Percentiles rank a stretch among this genome's conserved stretches.
Conservation (phyloP, 331 rosid species). For the Malus hybrid region DNA sequence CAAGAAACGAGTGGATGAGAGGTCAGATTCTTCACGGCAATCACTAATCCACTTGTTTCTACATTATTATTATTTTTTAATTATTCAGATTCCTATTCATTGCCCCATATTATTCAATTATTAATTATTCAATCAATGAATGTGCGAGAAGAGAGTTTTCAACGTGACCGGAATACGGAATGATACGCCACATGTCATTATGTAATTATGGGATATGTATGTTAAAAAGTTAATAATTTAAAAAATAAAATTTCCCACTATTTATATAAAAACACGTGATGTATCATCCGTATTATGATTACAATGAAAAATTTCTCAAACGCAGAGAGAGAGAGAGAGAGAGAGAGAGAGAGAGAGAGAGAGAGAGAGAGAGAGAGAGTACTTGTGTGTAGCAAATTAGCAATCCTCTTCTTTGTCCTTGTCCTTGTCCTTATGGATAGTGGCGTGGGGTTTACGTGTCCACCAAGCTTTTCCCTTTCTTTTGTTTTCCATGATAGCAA, state of each 20-base stretch:
- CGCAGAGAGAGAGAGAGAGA: neutral
- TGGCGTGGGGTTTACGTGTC: slow-evolving; percentile 14
- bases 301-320: too few relatives aligned
- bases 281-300: too few relatives aligned
- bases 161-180: too few relatives aligned
- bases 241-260: too few relatives aligned
- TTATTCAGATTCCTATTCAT: neutral
- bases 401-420: neutral
- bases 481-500: neutral
- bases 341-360: neutral
- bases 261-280: too few relatives aligned
- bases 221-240: too few relatives aligned
- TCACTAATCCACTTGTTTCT: neutral
- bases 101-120: neutral
- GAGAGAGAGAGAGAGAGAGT: neutral
- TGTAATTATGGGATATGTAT: too few relatives aligned
- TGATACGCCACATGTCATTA: too few relatives aligned
- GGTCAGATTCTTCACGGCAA: slow-evolving; percentile 20
- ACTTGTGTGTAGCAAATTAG: neutral
- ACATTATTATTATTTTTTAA: neutral
- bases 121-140: neutral
- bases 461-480: slow-evolving; percentile 1
- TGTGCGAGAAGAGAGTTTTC: too few relatives aligned
- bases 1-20: neutral
- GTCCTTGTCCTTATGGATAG: neutral